phyloP scores from a whole-genome alignment of 2,329 filamentous ascomycete genomes.

The Beauveria bassiana region DNA sequence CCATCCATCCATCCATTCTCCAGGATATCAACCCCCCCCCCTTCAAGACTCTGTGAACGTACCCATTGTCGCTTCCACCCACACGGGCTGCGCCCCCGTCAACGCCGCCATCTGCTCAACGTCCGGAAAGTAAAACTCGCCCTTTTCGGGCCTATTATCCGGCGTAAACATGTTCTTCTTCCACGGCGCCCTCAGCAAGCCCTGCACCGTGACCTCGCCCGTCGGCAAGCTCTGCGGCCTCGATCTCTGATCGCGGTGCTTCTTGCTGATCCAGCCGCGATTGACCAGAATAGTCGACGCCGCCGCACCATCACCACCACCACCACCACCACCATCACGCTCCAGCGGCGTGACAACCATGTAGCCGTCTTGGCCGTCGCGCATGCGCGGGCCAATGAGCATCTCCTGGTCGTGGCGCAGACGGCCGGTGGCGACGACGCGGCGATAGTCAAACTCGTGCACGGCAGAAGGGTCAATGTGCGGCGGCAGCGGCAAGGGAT shows the following conservation, averaged over 20 bases:
- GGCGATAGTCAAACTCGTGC: constrained; percentile 83
- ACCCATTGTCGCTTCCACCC: constrained; percentile 96
- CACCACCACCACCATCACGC: constrained; percentile 51
- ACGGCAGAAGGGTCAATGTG: constrained; percentile 74
- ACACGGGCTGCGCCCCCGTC: constrained; percentile 78
- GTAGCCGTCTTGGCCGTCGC: constrained; percentile 84
- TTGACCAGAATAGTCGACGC: constrained; percentile 73
- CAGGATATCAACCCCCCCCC: neutral
- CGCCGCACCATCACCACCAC: constrained; percentile 43
- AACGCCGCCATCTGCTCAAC: constrained; percentile 82
- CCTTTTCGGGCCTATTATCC: constrained; percentile 72
- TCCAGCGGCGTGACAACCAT: constrained; percentile 89
- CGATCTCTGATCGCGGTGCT: constrained; percentile 57
- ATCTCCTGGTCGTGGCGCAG: constrained; percentile 90
- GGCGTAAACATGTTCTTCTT: constrained; percentile 99
- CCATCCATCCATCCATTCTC: neutral
- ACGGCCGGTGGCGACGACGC: constrained; percentile 66
- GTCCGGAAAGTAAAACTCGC: constrained; percentile 92
- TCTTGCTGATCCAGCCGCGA: constrained; percentile 84
- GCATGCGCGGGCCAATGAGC: constrained; percentile 84
- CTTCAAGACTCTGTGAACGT: constrained; percentile 18
- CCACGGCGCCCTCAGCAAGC: constrained; percentile 79
- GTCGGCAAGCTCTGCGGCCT: constrained; percentile 57
- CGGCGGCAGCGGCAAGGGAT: constrained; percentile 78
- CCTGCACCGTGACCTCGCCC: constrained; percentile 72